Conservation (phyloP, 148 eudicot species). For the Fagopyrum tataricum region DNA sequence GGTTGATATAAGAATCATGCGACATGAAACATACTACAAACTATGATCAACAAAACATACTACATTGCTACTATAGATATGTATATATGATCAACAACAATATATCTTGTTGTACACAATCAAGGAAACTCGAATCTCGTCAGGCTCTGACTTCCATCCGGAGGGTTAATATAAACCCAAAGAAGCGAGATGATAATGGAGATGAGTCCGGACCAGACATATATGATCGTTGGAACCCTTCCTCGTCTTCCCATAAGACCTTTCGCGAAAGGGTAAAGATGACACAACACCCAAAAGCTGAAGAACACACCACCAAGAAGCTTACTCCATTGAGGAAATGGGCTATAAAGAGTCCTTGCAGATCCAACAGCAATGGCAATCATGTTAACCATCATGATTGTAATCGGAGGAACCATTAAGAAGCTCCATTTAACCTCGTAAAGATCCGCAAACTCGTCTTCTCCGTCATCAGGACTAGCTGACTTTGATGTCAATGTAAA, state of each 20-base stretch:
- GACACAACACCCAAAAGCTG: conserved; percentile 97
- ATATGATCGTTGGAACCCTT: conserved; percentile 75
- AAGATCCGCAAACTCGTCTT: conserved; percentile 90
- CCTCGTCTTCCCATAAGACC: conserved; percentile 90
- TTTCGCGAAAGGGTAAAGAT: conserved; percentile 87
- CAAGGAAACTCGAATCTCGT: conserved; percentile 50
- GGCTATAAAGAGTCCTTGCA: conserved; percentile 82
- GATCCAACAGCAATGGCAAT: conserved; percentile 70
- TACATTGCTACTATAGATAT: no score
- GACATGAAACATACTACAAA: no score
- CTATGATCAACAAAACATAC: no score
- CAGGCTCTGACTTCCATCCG: conserved; percentile 41
- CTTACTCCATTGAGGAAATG: conserved; percentile 96
- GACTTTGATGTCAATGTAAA: conserved; percentile 92
- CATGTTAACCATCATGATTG: conserved; percentile 78
- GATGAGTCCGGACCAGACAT: conserved; percentile 72
- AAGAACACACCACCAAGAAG: conserved; percentile 90
- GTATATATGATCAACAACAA: not conserved
- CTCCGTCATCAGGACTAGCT: conserved; percentile 57
- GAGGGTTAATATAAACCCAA: conserved; percentile 78
- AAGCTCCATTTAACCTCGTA: conserved; percentile 67
- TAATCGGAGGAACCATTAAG: conserved; percentile 84
- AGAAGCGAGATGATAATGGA: conserved; percentile 74
- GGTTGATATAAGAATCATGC: no score
- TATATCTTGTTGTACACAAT: not conserved